Conservation (phyloP, 176 grass and related monocot species). For the Olyra latifolia region DNA sequence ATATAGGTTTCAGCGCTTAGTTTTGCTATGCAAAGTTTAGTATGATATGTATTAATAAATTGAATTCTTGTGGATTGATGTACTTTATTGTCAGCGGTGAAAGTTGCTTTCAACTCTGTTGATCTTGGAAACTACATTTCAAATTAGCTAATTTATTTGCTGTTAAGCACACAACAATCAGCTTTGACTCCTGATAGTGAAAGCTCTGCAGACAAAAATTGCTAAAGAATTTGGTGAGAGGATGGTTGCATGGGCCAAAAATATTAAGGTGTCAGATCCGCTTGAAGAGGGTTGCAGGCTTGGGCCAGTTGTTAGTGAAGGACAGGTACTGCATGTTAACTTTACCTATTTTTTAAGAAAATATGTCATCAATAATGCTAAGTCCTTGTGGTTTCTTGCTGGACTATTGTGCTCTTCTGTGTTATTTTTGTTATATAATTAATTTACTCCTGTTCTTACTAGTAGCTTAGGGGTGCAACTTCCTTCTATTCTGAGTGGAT, state of each 20-base stretch:
- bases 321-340: conserved; percentile 57
- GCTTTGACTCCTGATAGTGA: conserved; percentile 20
- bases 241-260: conserved; percentile 90
- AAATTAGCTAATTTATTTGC: neutral
- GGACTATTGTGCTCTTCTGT: neutral
- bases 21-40: neutral
- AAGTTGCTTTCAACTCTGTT: conserved; percentile 10
- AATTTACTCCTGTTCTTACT: conserved; percentile 2
- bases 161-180: neutral
- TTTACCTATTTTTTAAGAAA: neutral
- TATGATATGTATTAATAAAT: neutral
- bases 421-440: conserved; percentile 5
- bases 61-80: neutral
- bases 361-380: neutral
- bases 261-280: conserved; percentile 92
- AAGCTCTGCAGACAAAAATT: conserved; percentile 68
- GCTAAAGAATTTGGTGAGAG: conserved; percentile 80
- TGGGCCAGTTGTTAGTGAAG: conserved; percentile 87
- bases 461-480: neutral
- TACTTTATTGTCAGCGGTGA: neutral
- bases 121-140: neutral
- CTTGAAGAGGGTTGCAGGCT: conserved; percentile 95
- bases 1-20: neutral
- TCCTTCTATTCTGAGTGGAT: neutral
- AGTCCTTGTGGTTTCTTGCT: conserved; percentile 15